Evolutionary conservation across 1,284 basidiomycete genomes (phyloP).

Genomic region (Salmacisia buchloeana): DNA sequence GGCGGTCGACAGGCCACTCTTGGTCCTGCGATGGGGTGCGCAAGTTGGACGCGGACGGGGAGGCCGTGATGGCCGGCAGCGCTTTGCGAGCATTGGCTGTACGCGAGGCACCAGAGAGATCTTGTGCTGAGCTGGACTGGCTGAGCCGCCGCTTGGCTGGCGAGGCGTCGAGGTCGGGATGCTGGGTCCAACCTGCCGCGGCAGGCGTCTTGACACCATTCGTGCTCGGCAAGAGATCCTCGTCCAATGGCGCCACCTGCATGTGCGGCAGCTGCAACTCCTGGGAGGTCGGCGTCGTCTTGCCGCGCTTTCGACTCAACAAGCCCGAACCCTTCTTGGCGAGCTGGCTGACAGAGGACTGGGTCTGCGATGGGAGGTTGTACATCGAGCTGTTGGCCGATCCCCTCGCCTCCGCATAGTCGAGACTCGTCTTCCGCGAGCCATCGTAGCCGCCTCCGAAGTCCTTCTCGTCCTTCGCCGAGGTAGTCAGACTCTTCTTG

Average conservation of each 20-base stretch:
- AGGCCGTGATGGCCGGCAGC: constrained; percentile 11
- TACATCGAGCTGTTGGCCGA: background rate
- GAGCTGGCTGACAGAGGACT: background rate
- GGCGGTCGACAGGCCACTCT: background rate
- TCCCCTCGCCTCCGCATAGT: background rate
- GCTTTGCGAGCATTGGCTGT: background rate
- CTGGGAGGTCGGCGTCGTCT: constrained; percentile 76
- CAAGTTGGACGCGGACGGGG: constrained; percentile 8
- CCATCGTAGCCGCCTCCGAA: background rate
- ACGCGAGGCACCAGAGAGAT: constrained; percentile 1
- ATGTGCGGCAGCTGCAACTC: constrained; percentile 67
- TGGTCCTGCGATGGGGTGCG: constrained; percentile 3
- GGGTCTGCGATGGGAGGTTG: background rate
- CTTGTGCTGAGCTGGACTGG: constrained; percentile 15
- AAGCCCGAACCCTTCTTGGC: constrained; percentile 53
- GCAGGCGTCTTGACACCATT: background rate
- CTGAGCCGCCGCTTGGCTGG: constrained; percentile 7
- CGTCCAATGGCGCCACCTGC: constrained; percentile 74
- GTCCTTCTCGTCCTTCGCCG: background rate
- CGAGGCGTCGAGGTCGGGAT: constrained; percentile 53
- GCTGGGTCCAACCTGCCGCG: constrained; percentile 57
- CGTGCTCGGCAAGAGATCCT: constrained; percentile 69
- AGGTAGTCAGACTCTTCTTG: constrained; percentile 1
- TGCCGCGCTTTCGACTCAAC: constrained; percentile 83
- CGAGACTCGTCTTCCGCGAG: constrained; percentile 3